Evolutionary conservation across 2,329 filamentous ascomycete species (phyloP).

Genomic region (Cercospora sp.): DNA sequence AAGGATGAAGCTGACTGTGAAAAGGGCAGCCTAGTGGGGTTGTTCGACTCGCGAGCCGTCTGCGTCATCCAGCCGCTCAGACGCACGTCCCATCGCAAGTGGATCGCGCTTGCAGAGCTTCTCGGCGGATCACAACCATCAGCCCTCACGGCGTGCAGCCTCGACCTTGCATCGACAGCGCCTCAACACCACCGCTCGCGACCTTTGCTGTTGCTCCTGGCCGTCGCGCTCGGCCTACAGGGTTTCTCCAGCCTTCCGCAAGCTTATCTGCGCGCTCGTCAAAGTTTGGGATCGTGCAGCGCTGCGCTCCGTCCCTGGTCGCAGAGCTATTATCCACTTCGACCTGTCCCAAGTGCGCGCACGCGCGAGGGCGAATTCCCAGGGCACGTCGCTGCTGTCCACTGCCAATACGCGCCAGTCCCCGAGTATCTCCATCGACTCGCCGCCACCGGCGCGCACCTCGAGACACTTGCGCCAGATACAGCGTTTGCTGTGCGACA

Average conservation of each 20-base stretch:
- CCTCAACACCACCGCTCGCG: conserved; percentile 14
- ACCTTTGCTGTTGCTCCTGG: conserved; percentile 20
- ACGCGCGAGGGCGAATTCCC: conserved; percentile 15
- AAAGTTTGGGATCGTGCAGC: conserved; percentile 28
- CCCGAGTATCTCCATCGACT: conserved; percentile 32
- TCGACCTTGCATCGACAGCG: conserved; percentile 14
- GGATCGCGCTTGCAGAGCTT: conserved; percentile 3
- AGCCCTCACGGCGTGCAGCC: conserved; percentile 9
- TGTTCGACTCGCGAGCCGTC: neutral
- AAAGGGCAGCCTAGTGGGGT: conserved; percentile 7
- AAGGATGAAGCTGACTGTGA: conserved; percentile 20
- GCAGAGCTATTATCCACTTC: conserved; percentile 22
- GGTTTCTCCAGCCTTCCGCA: conserved; percentile 22
- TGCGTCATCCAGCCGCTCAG: conserved; percentile 11
- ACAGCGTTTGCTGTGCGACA: conserved; percentile 29
- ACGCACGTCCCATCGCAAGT: neutral
- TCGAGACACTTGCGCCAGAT: conserved; percentile 27
- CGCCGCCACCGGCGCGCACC: conserved; percentile 34
- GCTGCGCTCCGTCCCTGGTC: conserved; percentile 26
- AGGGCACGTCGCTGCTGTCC: conserved; percentile 15
- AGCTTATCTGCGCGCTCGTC: conserved; percentile 21
- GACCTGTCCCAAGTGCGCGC: conserved; percentile 12
- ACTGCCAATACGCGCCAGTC: conserved; percentile 17
- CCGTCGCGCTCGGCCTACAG: conserved; percentile 17
- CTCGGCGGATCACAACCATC: conserved; percentile 12